Conservation (phyloP, 1,139 yeast species). For the Geotrichum aggregatum region DNA sequence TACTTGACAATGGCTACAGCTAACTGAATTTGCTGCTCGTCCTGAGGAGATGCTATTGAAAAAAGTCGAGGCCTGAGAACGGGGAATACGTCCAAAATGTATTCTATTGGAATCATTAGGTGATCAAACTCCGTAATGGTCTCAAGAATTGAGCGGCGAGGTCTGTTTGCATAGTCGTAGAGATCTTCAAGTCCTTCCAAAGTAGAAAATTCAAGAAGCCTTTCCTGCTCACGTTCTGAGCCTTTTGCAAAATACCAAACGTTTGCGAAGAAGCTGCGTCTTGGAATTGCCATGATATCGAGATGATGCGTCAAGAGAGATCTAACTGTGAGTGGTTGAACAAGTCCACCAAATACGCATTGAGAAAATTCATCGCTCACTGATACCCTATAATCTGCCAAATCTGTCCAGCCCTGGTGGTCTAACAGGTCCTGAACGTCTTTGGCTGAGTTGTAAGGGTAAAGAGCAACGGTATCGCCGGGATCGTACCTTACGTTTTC, state of each 20-base stretch:
- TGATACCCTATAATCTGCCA: conserved; percentile 53
- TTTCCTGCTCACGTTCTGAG: conserved; percentile 65
- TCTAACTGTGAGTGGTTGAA: conserved; percentile 59
- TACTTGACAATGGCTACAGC: conserved; percentile 84
- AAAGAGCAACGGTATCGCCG: conserved; percentile 77
- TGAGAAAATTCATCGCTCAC: conserved; percentile 35
- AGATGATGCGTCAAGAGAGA: conserved; percentile 71
- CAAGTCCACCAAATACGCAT: conserved; percentile 52
- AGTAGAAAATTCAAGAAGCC: conserved; percentile 65
- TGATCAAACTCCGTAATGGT: conserved; percentile 75
- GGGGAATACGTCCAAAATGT: conserved; percentile 74
- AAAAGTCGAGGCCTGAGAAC: conserved; percentile 72
- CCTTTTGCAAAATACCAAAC: conserved; percentile 67
- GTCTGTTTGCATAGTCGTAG: conserved; percentile 85
- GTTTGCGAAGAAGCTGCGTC: conserved; percentile 65
- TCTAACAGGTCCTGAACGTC: conserved; percentile 64
- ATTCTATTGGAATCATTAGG: conserved; percentile 66
- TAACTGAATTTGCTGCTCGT: conserved; percentile 45
- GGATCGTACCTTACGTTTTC: conserved; percentile 42
- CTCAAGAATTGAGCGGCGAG: conserved; percentile 82
- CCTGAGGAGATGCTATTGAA: conserved; percentile 64
- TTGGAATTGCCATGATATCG: conserved; percentile 78
- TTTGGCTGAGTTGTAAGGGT: conserved; percentile 63
- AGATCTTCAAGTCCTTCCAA: conserved; percentile 68
- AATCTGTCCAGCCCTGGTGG: conserved; percentile 66